These are phyloP conservation scores for Cladosporium sphaerospermum DNA, from an alignment of 2,329 filamentous ascomycete genomes.

Conservation along the genomic window DNA sequence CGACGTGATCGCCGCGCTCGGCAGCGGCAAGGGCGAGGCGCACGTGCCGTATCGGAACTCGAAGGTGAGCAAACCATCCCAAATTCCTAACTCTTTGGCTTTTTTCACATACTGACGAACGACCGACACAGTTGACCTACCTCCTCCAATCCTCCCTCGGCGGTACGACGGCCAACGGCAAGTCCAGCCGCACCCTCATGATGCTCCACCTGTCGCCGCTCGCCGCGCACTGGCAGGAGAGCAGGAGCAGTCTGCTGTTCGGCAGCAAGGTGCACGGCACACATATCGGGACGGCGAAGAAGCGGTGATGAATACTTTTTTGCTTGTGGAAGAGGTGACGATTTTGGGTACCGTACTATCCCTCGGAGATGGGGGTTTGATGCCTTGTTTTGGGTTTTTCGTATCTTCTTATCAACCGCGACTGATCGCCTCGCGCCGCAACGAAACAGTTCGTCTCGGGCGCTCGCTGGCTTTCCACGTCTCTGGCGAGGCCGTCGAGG, in stretches of 20 bases:
- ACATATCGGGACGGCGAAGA: slow-evolving; percentile 81
- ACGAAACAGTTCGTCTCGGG: too few species aligned
- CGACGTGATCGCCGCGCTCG: slow-evolving; percentile 91
- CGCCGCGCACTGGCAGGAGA: slow-evolving; percentile 85
- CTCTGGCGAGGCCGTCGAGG: too few species aligned
- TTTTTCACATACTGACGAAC: background rate
- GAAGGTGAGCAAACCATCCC: slow-evolving; percentile 52
- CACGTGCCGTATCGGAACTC: slow-evolving; percentile 95
- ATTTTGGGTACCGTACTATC: too few species aligned
- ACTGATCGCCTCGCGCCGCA: too few species aligned
- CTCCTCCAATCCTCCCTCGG: slow-evolving; percentile 90
- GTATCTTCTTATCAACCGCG: too few species aligned
- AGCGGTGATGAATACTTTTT: slow-evolving; percentile 15
- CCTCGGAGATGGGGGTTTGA: too few species aligned
- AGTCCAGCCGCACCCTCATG: slow-evolving; percentile 84
- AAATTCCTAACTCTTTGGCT: background rate
- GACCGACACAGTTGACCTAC: slow-evolving; percentile 71
- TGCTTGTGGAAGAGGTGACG: background rate
- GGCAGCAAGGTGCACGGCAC: slow-evolving; percentile 90
- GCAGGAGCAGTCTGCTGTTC: slow-evolving; percentile 88
- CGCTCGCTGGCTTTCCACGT: too few species aligned
- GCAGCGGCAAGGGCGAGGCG: slow-evolving; percentile 59
- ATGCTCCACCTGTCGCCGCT: slow-evolving; percentile 97
- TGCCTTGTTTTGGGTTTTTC: too few species aligned
- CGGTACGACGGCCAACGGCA: slow-evolving; percentile 55